Base-by-base conservation (phyloP, 139 green algal genomes). In the Micractinium sp. region DNA sequence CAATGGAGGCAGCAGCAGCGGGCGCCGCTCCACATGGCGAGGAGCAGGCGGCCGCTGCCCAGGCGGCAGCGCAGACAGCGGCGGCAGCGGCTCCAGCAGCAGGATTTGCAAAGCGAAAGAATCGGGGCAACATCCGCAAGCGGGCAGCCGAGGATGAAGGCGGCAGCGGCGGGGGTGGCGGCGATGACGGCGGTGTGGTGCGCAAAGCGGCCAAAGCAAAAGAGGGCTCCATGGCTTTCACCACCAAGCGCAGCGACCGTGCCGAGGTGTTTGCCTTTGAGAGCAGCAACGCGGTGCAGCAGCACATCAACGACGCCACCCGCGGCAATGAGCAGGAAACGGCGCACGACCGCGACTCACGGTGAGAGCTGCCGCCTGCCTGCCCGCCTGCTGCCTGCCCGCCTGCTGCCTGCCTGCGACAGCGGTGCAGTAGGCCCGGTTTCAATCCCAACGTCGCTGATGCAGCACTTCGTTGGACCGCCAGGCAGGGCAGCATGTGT, bases 301-400 rank as follows among this genome's bases (percentile, higher is more conserved):
- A 94, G 88, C 39, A 73, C 0, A 95, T 98, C 91, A 67, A 90
- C 35, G 90, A 92, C 12, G 96, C 95, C 0, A 98, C 95, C 0
- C 66, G 89, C 0, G 36, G 31, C 1, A 85, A 97, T 33, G 94
- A 98, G 83, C 97, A 94, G 33, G 96, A 98, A 86, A 98, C 96
- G 7, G 88, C 95, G 77, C 93, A 92, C 60, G 95, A 98, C 85
- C 81, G 93, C 38, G 97, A 98, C 87, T 91, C 91, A 0, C 91
- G 96, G 93, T 96, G 74, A 4, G 93, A n/a, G 0, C 14, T 7
- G 47, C 2, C 18, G 18, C 19, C 20, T 29, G 12, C n/a, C 22
- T 77, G 27, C 14, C 29, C 15, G 25, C 53, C 73, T 71, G 63
- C 63, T n/a, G n/a, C n/a, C n/a, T n/a, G n/a, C n/a, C n/a, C n/a